A percentile compares a stretch with the other conserved stretches of the same genome.
Conservation (phyloP, 306 rosid genomes). For the Spatholobus suberectus region DNA sequence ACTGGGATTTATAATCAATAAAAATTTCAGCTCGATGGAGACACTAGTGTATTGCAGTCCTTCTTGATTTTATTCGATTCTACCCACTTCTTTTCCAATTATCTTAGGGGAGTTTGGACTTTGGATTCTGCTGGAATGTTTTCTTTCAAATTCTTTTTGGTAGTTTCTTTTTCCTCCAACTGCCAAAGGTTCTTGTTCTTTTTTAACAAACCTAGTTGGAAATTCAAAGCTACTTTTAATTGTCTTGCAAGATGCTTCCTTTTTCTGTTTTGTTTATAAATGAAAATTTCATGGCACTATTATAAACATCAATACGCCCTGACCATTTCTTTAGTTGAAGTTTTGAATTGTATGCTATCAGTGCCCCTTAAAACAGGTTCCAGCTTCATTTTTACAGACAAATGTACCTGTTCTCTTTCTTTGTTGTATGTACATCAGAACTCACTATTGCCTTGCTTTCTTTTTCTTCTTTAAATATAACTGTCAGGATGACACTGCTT, state of each 20-base stretch:
- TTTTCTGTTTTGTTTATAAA: background rate
- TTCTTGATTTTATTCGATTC: background rate
- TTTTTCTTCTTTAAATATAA: slow-evolving; percentile 14
- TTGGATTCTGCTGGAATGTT: slow-evolving; percentile 9
- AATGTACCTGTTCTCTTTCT: background rate
- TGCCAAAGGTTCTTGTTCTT: background rate
- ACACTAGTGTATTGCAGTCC: background rate
- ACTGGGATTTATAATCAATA: background rate
- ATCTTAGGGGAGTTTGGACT: background rate
- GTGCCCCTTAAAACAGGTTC: slow-evolving; percentile 4
- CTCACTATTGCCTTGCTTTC: slow-evolving; percentile 28
- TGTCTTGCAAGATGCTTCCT: background rate
- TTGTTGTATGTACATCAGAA: background rate
- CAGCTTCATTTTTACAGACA: slow-evolving; percentile 16
- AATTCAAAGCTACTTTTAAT: background rate
- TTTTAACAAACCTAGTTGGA: background rate
- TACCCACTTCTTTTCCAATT: background rate
- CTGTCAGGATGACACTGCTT: slow-evolving; percentile 89
- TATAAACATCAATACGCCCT: background rate
- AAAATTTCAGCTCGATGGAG: background rate
- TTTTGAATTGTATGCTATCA: background rate
- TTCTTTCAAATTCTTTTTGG: slow-evolving; percentile 6
- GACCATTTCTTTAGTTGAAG: background rate
- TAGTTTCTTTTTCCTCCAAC: background rate
- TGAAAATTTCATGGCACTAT: background rate